phyloP scores from a whole-genome alignment of 768 basidiomycete genomes.

The Tulasnella sp. region DNA sequence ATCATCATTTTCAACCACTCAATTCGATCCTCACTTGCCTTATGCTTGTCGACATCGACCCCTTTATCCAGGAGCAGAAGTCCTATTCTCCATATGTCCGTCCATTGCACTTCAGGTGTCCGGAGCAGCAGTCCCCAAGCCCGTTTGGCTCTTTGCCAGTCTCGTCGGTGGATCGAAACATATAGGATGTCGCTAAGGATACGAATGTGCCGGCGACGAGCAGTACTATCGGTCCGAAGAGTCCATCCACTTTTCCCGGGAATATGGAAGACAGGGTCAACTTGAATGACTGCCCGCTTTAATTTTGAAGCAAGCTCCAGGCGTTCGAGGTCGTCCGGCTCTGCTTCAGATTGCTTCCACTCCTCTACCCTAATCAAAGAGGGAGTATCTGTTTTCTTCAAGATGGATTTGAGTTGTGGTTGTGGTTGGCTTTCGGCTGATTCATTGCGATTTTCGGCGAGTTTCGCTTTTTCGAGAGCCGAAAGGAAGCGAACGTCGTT shows the following conservation, averaged over 20 bases:
- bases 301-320: not conserved
- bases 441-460: not conserved
- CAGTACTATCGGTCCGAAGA: not conserved
- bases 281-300: not conserved
- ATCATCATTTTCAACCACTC: slow-evolving; percentile 60
- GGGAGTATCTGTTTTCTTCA: not conserved
- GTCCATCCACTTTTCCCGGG: not conserved
- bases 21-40: slow-evolving; percentile 16
- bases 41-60: slow-evolving; percentile 37
- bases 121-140: slow-evolving; percentile 72
- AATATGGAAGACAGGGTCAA: not conserved
- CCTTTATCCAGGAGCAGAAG: slow-evolving; percentile 43
- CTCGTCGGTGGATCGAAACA: slow-evolving; percentile 61
- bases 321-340: not conserved
- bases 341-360: not conserved
- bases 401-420: not conserved
- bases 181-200: slow-evolving; percentile 72
- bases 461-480: not conserved
- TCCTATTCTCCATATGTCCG: slow-evolving; percentile 62
- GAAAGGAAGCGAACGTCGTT: not conserved
- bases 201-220: slow-evolving; percentile 50
- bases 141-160: slow-evolving; percentile 57
- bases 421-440: not conserved
- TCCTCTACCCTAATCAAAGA: not conserved
- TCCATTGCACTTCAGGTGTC: slow-evolving; percentile 78